A percentile compares a stretch with the other conserved stretches of the same genome.
Evolutionary conservation across 2,329 filamentous ascomycete genomes (phyloP).

Genomic region (Mycogone perniciosa): DNA sequence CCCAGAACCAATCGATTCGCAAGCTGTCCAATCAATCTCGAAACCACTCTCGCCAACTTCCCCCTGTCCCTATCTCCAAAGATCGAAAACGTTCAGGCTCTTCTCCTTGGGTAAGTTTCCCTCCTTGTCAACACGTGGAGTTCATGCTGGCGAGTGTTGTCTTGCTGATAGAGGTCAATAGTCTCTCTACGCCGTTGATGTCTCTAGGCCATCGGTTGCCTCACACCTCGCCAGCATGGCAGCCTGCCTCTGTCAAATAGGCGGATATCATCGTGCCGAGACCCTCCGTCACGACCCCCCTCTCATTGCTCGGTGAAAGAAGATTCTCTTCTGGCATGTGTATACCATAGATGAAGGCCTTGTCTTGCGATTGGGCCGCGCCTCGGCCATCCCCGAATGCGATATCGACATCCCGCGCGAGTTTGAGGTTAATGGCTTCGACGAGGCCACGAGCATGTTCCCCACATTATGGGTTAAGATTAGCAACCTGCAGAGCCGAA

Average conservation of each 20-base stretch:
- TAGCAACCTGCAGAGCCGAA: slow-evolving; percentile 50
- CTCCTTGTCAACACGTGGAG: no score
- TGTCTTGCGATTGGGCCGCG: slow-evolving; percentile 52
- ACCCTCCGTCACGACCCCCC: slow-evolving; percentile 28
- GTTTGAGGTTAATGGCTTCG: slow-evolving; percentile 37
- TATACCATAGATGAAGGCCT: slow-evolving; percentile 55
- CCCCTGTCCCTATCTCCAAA: no score
- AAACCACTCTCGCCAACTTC: no score
- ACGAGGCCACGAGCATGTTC: slow-evolving; percentile 29
- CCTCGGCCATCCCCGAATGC: slow-evolving; percentile 52
- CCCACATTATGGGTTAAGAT: slow-evolving; percentile 50
- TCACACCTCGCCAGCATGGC: slow-evolving; percentile 57
- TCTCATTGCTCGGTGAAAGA: slow-evolving; percentile 29
- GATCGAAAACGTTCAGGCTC: no score
- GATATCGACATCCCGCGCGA: slow-evolving; percentile 47
- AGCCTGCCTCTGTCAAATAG: slow-evolving; percentile 53
- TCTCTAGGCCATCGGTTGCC: slow-evolving; percentile 56
- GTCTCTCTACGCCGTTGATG: slow-evolving; percentile 56
- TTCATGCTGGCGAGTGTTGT: no score
- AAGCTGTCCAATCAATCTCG: no score
- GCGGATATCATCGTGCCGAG: slow-evolving; percentile 52
- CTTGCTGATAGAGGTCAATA: slow-evolving; percentile 20
- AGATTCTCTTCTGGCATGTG: slow-evolving; percentile 42
- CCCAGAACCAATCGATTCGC: no score
- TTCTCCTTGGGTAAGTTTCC: no score